Evolutionary conservation across 176 grass and related monocot genomes (phyloP), one percentile per base, ranked within the genome.

Genomic region (Oryza glumipatula): DNA sequence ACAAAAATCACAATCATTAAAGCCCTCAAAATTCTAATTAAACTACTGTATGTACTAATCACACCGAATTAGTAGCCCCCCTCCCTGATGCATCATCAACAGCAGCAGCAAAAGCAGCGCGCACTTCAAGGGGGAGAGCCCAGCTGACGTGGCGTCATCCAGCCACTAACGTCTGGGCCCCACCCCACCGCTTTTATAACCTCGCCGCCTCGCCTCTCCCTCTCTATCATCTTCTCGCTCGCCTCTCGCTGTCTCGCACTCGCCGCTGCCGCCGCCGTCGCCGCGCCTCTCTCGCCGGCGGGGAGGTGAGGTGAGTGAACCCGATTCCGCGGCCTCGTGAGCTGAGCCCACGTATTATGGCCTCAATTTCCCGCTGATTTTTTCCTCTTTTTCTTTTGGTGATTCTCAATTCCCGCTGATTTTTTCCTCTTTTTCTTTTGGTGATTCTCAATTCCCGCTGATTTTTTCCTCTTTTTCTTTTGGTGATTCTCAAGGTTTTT

Each of bases 161-260:
- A 0, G 68, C 9, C 43, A 8, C 83, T 78, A 83, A 86, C 68
- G 7, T 0, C 6, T 5, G 47, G 88, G 47, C 15, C 79, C 84
- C 68, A 30, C 71, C 73, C 7, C 68, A 64, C 84, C 74, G 80
- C 80, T 82, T 77, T 64, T 90, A 90, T 86, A 86, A 66, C 0
- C 58, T 1, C 16, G 10, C 6, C 5, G 5, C 10, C 56, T 61
- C 68, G 36, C 9, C 43, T 44, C 43, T 2, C 43, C 2, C 43
- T 41, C 39, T 32, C 30, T 30, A 8, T 41, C 39, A 41, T 41
- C 39, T 41, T 4, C 39, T 8, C 7, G 7, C 56, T 16, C 56
- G 0, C 56, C 8, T 60, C n/a, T 38, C 74, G 65, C 19, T 3
- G 7, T 14, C 65, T 22, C 10, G 26, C 54, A 16, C 49, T 21